These are phyloP conservation scores for Mycena capillaripes DNA, from an alignment of 768 basidiomycete species.

Conservation along the genomic window DNA sequence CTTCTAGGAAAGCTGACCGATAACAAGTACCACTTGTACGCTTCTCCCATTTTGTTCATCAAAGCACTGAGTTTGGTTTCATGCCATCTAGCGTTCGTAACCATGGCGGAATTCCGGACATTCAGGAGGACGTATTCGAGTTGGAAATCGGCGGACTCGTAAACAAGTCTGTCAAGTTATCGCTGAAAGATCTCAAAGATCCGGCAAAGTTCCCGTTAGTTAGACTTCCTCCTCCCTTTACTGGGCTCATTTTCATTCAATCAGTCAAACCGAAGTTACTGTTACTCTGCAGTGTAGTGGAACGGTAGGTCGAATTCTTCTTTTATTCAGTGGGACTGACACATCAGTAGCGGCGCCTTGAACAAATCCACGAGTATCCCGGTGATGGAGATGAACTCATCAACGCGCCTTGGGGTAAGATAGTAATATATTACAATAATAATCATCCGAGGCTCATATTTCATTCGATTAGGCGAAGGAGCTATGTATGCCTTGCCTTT, in stretches of 20 bases:
- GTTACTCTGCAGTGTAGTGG: constrained; percentile 71
- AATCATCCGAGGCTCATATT: neutral
- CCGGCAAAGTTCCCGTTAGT: constrained; percentile 61
- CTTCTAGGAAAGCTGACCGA: constrained; percentile 61
- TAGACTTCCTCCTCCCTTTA: neutral
- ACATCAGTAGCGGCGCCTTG: constrained; percentile 53
- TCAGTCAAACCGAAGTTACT: constrained; percentile 62
- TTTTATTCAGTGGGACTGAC: neutral
- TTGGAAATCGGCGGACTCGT: constrained; percentile 69
- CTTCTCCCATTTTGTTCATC: constrained; percentile 5
- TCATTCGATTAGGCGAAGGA: constrained; percentile 52
- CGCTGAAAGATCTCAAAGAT: constrained; percentile 64
- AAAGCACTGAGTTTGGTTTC: neutral
- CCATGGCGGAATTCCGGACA: constrained; percentile 66
- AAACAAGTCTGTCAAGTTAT: constrained; percentile 57
- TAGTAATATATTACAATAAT: neutral
- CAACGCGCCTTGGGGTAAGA: constrained; percentile 63
- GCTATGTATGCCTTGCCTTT: constrained; percentile 53
- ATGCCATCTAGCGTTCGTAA: constrained; percentile 58
- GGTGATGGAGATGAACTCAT: constrained; percentile 69
- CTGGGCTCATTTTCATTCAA: neutral
- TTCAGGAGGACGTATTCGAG: constrained; percentile 59
- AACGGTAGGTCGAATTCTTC: constrained; percentile 40
- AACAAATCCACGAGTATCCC: constrained; percentile 66
- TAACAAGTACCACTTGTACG: constrained; percentile 65